These are phyloP conservation scores for Berkeleyomyces basicola DNA, from an alignment of 2,329 filamentous ascomycete species.

Conservation along the genomic window DNA sequence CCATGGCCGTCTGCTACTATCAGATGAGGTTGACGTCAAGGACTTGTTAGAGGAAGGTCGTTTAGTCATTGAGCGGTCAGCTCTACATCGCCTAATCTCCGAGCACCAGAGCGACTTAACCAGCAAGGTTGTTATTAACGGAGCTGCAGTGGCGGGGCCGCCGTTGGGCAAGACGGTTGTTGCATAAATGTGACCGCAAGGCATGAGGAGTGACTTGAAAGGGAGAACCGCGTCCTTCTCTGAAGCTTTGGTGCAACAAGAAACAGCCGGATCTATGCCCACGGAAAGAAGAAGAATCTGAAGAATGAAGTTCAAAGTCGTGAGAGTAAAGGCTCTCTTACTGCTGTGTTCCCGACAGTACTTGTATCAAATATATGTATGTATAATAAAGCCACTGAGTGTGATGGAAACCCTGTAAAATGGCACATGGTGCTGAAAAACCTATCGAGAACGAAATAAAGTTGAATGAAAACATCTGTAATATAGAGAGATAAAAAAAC, in stretches of 20 bases:
- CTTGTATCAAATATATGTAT: constrained; percentile 6
- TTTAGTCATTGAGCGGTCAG: constrained; percentile 70
- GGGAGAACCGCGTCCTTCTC: not conserved
- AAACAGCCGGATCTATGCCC: not conserved
- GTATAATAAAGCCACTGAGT: not conserved
- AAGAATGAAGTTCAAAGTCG: not conserved
- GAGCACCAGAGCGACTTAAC: constrained; percentile 52
- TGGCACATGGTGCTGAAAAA: too few relatives aligned
- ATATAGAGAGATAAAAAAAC: too few relatives aligned
- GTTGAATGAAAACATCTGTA: too few relatives aligned
- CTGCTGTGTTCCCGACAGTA: not conserved
- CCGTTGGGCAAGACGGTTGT: constrained; percentile 5
- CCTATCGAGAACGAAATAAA: too few relatives aligned
- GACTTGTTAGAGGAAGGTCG: constrained; percentile 73
- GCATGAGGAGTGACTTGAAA: not conserved
- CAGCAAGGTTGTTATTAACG: constrained; percentile 9
- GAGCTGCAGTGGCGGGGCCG: not conserved
- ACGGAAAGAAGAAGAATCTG: too few relatives aligned
- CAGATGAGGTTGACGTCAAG: constrained; percentile 86
- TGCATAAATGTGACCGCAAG: not conserved
- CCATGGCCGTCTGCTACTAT: constrained; percentile 52
- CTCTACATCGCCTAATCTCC: constrained; percentile 58
- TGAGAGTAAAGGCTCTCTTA: not conserved
- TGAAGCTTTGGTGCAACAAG: not conserved
- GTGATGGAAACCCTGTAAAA: too few relatives aligned